Base-by-base conservation (phyloP, 2,329 filamentous ascomycete genomes). In the Penicillium polonicum region DNA sequence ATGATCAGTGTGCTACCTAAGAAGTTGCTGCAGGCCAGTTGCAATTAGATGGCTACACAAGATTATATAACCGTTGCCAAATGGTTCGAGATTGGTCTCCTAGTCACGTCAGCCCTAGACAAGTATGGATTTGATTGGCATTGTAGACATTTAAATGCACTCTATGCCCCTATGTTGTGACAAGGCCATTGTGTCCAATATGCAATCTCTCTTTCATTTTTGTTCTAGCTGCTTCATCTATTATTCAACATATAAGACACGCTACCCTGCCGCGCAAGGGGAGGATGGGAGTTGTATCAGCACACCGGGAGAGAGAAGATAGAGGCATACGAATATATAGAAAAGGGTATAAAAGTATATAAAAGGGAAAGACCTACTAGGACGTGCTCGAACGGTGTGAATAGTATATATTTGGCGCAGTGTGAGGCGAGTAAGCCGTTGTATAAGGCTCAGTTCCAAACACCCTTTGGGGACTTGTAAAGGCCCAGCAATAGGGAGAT, bases 1-100 rank as follows among this genome's bases (percentile, higher is more conserved):
- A 61, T 31, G 52, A 55, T 19, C 45, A 58, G 36, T 27, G 38
- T 13, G 29, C 39, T 19, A 41, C 12, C 27, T 51, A 42, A 27
- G 42, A 38, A 2, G 23, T 12, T 44, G 23, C 39, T 51, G 39
- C 53, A 19, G 53, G 39, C 9, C 29, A 38, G 39, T 45, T 46
- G 21, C 39, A 21, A 27, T 45, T 25, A 27, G 39, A 36, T 45
- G 19, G 39, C 17, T 25, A 43, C 19, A 33, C 23, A n/a, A 2
- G 1, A 25, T 35, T 52, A 33, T 36, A 21, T 8, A 7, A 27
- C 12, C 3, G 7, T 17, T 27, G n/a, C 2, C 15, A 27, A 12
- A 27, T 27, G 2, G 9, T 46, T 10, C 4, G 10, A 21, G 33
- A 5, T 21, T 21, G 29, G 12, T 46, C 36, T 39, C 8, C 10